Evolutionary conservation across 192 early-diverging fungal genomes (phyloP).

Genomic region (Spizellomyces punctatus): DNA sequence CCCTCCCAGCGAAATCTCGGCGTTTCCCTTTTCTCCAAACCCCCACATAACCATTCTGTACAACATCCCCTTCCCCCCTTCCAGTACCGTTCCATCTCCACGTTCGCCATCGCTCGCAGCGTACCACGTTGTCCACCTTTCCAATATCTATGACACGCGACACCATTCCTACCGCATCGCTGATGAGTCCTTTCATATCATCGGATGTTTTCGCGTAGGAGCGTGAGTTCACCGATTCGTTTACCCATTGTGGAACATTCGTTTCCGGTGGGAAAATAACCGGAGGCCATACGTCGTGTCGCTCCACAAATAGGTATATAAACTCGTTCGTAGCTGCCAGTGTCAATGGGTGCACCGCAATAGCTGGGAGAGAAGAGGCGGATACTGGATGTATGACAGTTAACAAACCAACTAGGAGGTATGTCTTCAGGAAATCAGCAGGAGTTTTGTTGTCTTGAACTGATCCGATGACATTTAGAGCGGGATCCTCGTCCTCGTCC

Average conservation of each 20-base stretch:
- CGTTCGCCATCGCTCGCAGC: slow-evolving; percentile 54
- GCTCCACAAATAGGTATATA: slow-evolving; percentile 51
- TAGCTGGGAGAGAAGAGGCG: not conserved
- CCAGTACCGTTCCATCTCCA: slow-evolving; percentile 45
- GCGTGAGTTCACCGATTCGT: slow-evolving; percentile 9
- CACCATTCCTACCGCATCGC: slow-evolving; percentile 31
- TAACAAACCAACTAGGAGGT: slow-evolving; percentile 46
- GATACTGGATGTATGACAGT: slow-evolving; percentile 29
- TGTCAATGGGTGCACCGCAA: slow-evolving; percentile 39
- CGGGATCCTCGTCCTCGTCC: slow-evolving; percentile 36
- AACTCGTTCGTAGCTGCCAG: slow-evolving; percentile 44
- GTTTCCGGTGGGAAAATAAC: slow-evolving; percentile 45
- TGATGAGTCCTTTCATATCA: slow-evolving; percentile 35
- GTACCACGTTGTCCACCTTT: slow-evolving; percentile 33
- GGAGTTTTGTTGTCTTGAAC: slow-evolving; percentile 7
- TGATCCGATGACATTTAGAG: slow-evolving; percentile 19
- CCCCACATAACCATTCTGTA: slow-evolving; percentile 43
- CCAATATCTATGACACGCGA: slow-evolving; percentile 36
- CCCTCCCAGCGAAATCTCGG: slow-evolving; percentile 1
- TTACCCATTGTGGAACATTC: slow-evolving; percentile 19
- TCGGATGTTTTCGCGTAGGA: too few species aligned
- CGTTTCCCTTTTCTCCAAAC: slow-evolving; percentile 25
- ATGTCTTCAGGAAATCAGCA: slow-evolving; percentile 39
- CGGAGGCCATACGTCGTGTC: slow-evolving; percentile 58
- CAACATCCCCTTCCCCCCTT: slow-evolving; percentile 37